phyloP scores from a whole-genome alignment of 2,329 filamentous ascomycete genomes.

The Microsporum audouinii region DNA sequence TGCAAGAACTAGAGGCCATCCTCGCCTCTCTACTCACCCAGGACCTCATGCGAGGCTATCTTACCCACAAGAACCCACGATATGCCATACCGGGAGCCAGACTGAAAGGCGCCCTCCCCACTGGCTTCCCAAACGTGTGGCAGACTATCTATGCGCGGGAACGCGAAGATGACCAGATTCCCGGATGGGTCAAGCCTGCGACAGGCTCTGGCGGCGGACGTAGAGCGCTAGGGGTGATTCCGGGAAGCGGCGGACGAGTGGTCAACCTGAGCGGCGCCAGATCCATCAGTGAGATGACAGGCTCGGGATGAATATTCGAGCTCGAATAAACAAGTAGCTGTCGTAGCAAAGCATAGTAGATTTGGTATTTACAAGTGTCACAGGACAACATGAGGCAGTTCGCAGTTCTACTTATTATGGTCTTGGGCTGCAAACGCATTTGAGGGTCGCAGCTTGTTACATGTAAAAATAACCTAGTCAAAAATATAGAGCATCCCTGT shows the following conservation, averaged over 20 bases:
- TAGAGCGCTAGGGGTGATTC: constrained; percentile 8
- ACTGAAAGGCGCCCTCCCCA: constrained; percentile 30
- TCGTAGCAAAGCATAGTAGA: no score
- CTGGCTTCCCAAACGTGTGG: constrained; percentile 60
- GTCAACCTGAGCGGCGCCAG: constrained; percentile 47
- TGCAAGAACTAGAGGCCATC: constrained; percentile 60
- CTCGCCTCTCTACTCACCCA: constrained; percentile 68
- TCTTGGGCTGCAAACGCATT: no score
- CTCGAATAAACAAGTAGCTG: no score
- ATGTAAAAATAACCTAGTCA: no score
- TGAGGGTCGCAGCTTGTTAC: no score
- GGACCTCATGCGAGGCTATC: constrained; percentile 70
- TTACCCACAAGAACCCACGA: constrained; percentile 62
- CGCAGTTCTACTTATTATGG: no score
- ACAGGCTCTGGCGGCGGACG: constrained; percentile 18
- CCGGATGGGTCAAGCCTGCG: constrained; percentile 57
- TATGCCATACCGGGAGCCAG: constrained; percentile 70
- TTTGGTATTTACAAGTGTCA: no score
- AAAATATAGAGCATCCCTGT: no score
- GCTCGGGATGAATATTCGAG: background rate
- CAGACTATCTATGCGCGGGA: constrained; percentile 53
- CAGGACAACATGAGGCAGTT: no score
- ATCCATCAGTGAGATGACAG: constrained; percentile 31
- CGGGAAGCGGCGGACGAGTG: constrained; percentile 41
- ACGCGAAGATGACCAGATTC: constrained; percentile 51